phyloP scores from a whole-genome alignment of 2,329 filamentous ascomycete genomes.

The Hypoxylon sp. region DNA sequence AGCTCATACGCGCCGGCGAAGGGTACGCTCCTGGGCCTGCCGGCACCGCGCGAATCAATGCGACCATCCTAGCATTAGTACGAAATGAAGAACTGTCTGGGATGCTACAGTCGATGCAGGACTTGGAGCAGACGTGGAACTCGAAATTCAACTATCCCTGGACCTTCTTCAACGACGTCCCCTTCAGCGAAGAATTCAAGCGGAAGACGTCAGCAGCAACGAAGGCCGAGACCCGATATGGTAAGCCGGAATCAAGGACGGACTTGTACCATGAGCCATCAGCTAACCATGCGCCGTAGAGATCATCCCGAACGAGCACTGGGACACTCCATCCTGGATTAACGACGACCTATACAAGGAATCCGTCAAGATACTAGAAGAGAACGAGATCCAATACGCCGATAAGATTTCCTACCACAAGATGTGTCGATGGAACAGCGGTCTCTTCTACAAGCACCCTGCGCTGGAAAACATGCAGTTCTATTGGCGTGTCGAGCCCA shows the following conservation, averaged over 20 bases:
- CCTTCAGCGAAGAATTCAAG: slow-evolving; percentile 95
- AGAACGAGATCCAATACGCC: slow-evolving; percentile 90
- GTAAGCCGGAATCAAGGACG: slow-evolving; percentile 53
- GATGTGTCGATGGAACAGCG: slow-evolving; percentile 99
- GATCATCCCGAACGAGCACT: slow-evolving; percentile 91
- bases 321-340: slow-evolving; percentile 92
- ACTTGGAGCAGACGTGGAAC: slow-evolving; percentile 96
- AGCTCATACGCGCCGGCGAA: slow-evolving; percentile 74
- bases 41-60: slow-evolving; percentile 86
- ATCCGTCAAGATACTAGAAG: slow-evolving; percentile 81
- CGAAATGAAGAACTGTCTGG: slow-evolving; percentile 87
- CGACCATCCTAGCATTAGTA: slow-evolving; percentile 89
- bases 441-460: slow-evolving; percentile 96
- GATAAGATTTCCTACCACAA: slow-evolving; percentile 91
- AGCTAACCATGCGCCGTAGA: slow-evolving; percentile 62
- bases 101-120: slow-evolving; percentile 86
- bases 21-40: slow-evolving; percentile 80
- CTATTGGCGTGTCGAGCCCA: slow-evolving; percentile 99
- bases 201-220: slow-evolving; percentile 78
- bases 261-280: background rate
- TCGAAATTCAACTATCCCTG: slow-evolving; percentile 99
- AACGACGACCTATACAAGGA: slow-evolving; percentile 85
- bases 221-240: slow-evolving; percentile 87
- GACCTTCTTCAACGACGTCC: slow-evolving; percentile 98
- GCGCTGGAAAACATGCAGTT: slow-evolving; percentile 82